A percentile compares a stretch with the other conserved stretches of the same genome.
Conservation (phyloP, 2,329 filamentous ascomycete species). For the Sclerotinia glacialis region DNA sequence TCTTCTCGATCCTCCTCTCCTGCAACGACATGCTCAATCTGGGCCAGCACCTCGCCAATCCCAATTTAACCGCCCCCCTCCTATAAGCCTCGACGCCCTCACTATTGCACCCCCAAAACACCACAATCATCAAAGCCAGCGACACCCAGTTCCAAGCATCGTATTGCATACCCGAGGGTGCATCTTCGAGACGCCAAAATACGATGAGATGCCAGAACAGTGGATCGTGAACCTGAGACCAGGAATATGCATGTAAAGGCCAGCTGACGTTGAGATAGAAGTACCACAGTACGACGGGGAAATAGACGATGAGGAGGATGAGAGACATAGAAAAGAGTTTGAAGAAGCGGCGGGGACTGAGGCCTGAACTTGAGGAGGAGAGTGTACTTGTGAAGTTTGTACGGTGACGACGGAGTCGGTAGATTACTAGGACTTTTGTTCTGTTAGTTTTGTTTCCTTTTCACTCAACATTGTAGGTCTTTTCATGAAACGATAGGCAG, state of each 20-base stretch:
- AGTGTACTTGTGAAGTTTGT: slow-evolving; percentile 56
- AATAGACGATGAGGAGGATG: slow-evolving; percentile 47
- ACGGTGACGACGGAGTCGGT: slow-evolving; percentile 60
- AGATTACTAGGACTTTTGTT: slow-evolving; percentile 53
- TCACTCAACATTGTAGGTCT: not conserved
- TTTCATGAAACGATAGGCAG: not conserved
- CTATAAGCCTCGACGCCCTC: slow-evolving; percentile 57
- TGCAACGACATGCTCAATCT: slow-evolving; percentile 26
- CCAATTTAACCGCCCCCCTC: slow-evolving; percentile 26
- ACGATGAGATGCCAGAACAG: slow-evolving; percentile 49
- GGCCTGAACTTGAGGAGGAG: slow-evolving; percentile 47
- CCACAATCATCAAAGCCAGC: slow-evolving; percentile 54
- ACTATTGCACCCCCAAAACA: slow-evolving; percentile 62
- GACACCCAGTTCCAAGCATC: slow-evolving; percentile 58
- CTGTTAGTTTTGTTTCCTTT: not conserved
- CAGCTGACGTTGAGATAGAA: slow-evolving; percentile 50
- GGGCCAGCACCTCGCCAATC: slow-evolving; percentile 32
- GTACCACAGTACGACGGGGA: slow-evolving; percentile 53
- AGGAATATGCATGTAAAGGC: slow-evolving; percentile 47
- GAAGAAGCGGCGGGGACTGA: slow-evolving; percentile 59
- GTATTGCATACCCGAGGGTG: slow-evolving; percentile 44
- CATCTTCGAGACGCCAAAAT: slow-evolving; percentile 43
- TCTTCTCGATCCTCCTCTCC: slow-evolving; percentile 13
- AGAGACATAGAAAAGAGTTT: slow-evolving; percentile 58
- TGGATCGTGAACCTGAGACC: slow-evolving; percentile 50